A percentile compares a stretch with the other conserved stretches of the same genome.
These are phyloP conservation scores for Colletotrichum sp. DNA, from an alignment of 2,329 filamentous ascomycete genomes.

Conservation along the genomic window DNA sequence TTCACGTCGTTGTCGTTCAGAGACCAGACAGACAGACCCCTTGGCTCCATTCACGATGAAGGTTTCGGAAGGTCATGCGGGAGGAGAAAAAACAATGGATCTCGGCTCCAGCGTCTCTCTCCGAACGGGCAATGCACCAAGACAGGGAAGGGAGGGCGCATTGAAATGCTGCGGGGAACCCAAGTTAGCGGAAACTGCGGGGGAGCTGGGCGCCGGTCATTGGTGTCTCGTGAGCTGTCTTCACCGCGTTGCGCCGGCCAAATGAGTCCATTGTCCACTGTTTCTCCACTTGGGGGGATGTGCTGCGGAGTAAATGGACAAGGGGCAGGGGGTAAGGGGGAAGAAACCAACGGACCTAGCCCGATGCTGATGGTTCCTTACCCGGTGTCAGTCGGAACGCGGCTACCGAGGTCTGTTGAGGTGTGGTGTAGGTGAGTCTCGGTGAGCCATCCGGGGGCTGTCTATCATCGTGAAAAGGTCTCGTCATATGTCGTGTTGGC, in stretches of 20 bases:
- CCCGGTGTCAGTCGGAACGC: background rate
- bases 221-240: background rate
- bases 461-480: background rate
- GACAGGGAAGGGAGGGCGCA: background rate
- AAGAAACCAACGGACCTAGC: background rate
- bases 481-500: accelerated
- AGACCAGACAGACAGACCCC: background rate
- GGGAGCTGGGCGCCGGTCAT: background rate
- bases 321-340: background rate
- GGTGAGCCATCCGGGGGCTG: background rate
- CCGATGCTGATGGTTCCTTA: background rate
- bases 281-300: background rate
- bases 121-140: background rate
- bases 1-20: background rate
- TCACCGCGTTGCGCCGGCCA: background rate
- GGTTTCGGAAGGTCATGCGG: conserved; percentile 13
- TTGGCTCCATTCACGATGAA: background rate
- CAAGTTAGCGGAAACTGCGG: conserved; percentile 7
- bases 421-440: background rate
- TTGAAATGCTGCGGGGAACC: conserved; percentile 13
- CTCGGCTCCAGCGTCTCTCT: background rate
- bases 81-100: background rate
- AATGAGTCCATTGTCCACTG: background rate
- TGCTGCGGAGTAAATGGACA: background rate
- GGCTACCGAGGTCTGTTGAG: background rate